These are phyloP conservation scores for Beauveria rudraprayagi DNA, from an alignment of 2,329 filamentous ascomycete genomes.

Conservation along the genomic window DNA sequence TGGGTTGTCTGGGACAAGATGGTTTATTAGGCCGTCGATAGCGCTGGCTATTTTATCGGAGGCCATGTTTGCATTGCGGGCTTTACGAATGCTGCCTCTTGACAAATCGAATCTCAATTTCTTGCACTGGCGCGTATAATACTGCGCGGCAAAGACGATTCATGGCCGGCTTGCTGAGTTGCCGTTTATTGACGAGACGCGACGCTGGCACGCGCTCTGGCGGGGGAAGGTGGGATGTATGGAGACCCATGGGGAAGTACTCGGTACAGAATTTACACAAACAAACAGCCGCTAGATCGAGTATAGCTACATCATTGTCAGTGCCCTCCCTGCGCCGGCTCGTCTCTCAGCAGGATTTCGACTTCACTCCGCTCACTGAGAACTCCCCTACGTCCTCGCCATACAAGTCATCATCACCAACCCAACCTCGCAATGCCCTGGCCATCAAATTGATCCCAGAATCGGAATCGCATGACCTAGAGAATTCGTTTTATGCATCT, in stretches of 20 bases:
- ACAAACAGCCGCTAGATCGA: neutral
- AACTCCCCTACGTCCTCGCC: conserved; percentile 18
- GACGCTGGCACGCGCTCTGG: conserved; percentile 16
- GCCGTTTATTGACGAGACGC: conserved; percentile 19
- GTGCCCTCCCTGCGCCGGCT: conserved; percentile 12
- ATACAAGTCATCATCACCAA: conserved; percentile 31
- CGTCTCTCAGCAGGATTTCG: conserved; percentile 27
- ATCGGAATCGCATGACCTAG: conserved; percentile 34
- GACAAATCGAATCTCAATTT: neutral
- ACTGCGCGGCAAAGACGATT: neutral
- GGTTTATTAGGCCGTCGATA: conserved; percentile 69
- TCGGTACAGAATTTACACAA: neutral
- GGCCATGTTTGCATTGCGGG: conserved; percentile 47
- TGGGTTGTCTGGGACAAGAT: conserved; percentile 59
- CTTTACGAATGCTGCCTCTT: neutral
- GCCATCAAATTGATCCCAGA: conserved; percentile 35
- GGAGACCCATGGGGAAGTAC: conserved; percentile 3
- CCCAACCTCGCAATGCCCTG: conserved; percentile 31
- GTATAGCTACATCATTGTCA: conserved; percentile 20
- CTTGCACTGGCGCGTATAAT: neutral
- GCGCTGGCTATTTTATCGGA: conserved; percentile 67
- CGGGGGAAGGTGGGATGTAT: conserved; percentile 13
- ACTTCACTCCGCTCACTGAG: conserved; percentile 26
- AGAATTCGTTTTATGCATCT: conserved; percentile 32
- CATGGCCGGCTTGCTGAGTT: conserved; percentile 12